A percentile compares a stretch with the other conserved stretches of the same genome.
Conservation (phyloP, 1,139 yeast genomes). For the Pneumocystis jirovecii region DNA sequence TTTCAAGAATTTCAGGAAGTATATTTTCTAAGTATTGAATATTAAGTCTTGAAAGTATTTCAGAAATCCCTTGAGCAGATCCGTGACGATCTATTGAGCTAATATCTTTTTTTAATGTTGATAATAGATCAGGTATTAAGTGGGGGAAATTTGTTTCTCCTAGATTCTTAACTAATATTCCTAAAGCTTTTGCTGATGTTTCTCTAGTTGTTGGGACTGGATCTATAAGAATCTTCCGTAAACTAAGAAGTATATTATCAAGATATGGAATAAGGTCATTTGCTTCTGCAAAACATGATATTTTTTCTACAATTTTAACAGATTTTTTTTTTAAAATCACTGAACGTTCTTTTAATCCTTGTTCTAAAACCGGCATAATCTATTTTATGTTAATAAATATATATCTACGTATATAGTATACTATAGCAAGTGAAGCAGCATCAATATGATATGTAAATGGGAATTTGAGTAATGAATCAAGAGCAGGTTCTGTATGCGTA, state of each 20-base stretch:
- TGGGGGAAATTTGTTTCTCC: slow-evolving; percentile 96
- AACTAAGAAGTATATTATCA: slow-evolving; percentile 57
- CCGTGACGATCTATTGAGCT: slow-evolving; percentile 89
- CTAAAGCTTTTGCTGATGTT: slow-evolving; percentile 93
- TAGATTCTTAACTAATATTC: slow-evolving; percentile 85
- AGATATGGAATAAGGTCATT: slow-evolving; percentile 77
- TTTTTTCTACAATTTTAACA: slow-evolving; percentile 94
- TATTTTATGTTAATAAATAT: background rate
- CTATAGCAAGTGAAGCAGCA: slow-evolving; percentile 91
- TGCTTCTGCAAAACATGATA: slow-evolving; percentile 89
- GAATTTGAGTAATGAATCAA: slow-evolving; percentile 73
- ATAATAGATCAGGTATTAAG: slow-evolving; percentile 66
- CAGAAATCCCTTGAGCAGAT: slow-evolving; percentile 87
- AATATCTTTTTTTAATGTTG: slow-evolving; percentile 62
- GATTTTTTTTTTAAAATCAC: slow-evolving; percentile 87
- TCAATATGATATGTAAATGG: slow-evolving; percentile 95
- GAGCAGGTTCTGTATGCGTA: slow-evolving; percentile 68
- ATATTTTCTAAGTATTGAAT: slow-evolving; percentile 72
- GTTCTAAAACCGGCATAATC: slow-evolving; percentile 70
- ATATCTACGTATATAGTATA: slow-evolving; percentile 19
- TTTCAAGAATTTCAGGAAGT: slow-evolving; percentile 63
- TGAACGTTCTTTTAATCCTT: slow-evolving; percentile 90
- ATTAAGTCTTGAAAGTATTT: slow-evolving; percentile 86
- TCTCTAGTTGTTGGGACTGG: slow-evolving; percentile 97
- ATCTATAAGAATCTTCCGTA: slow-evolving; percentile 92